Base-by-base conservation (phyloP, 257 asterid species). In the Solanum microdontum region DNA sequence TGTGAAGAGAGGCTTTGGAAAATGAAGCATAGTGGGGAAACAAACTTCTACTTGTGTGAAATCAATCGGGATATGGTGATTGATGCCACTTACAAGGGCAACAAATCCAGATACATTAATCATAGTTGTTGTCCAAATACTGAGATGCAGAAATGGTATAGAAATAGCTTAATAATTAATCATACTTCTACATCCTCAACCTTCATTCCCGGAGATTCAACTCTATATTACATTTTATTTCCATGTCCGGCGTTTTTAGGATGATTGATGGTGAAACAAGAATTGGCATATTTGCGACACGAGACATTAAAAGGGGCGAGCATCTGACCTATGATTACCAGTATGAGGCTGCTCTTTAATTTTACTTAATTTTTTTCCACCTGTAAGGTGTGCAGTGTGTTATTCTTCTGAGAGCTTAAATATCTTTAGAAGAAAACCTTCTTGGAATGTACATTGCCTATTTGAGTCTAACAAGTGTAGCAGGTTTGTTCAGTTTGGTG, bases 401-500 rank as follows among this genome's bases (percentile, higher is more conserved):
- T 48, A 28, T 48, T 51, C 69, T 82, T 82, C 85, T 48, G 70
- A 82, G 45, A 82, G 85, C 32, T 43, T 17, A 19, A 82, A 48
- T 45, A 48, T 24, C 37, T 80, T 15, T 2, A 45, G 60, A 45
- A 80, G 66, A 80, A 80, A 45, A 48, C 69, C 43, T 82, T 48
- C 85, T 82, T 14, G 12, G 39, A 79, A 80, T 24, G 26, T 80
- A 17, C 26, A 80, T 86, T 73, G 84, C 87, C 68, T 45, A 85
- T 83, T 87, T 76, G 90, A 82, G 10, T 90, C 94, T 96, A 93
- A 96, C 92, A 89, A 91, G 86, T 89, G 28, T 88, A 87, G 95
- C 98, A 97, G 99, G 95, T 97, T 97, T 92, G 99, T 97, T 92
- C 99, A 97, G 89, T 97, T 97, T 92, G 99, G 99, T 88, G 99